These are phyloP conservation scores for Magnaporthiopsis incrustans DNA, from an alignment of 2,329 filamentous ascomycete genomes.

Conservation along the genomic window DNA sequence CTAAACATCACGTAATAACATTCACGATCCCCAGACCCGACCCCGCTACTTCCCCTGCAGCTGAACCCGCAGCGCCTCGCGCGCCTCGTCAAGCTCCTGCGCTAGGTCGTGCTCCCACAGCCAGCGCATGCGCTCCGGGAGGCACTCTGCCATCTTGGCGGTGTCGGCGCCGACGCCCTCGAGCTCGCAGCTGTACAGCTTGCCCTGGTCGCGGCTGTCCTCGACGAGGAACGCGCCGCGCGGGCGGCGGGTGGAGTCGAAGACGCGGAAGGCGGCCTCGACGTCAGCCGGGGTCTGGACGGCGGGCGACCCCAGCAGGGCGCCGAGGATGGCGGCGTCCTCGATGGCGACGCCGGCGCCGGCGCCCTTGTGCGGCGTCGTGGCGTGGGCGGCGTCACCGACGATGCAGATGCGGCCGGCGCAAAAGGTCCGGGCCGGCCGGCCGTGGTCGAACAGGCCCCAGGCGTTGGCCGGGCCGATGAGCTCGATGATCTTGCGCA, in stretches of 20 bases:
- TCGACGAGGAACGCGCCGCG: constrained; percentile 40
- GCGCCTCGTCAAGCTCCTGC: too few species aligned
- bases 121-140: not conserved
- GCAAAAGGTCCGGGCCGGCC: constrained; percentile 27
- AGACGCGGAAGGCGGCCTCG: constrained; percentile 38
- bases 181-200: constrained; percentile 35
- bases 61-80: too few species aligned
- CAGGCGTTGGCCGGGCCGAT: constrained; percentile 21
- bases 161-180: not conserved
- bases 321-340: constrained; percentile 35
- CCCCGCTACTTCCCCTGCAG: too few species aligned
- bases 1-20: too few species aligned
- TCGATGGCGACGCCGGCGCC: constrained; percentile 52
- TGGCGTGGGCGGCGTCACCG: constrained; percentile 57
- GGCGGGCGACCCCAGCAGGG: constrained; percentile 35
- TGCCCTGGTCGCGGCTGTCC: constrained; percentile 36
- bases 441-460: constrained; percentile 37
- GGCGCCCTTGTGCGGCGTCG: constrained; percentile 51
- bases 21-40: too few species aligned
- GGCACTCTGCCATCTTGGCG: not conserved
- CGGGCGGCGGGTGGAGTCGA: constrained; percentile 39
- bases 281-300: constrained; percentile 25
- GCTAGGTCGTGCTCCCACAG: not conserved
- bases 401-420: constrained; percentile 38
- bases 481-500: constrained; percentile 20